phyloP scores from a whole-genome alignment of 768 basidiomycete species.

The Kwoniella bestiolae region DNA sequence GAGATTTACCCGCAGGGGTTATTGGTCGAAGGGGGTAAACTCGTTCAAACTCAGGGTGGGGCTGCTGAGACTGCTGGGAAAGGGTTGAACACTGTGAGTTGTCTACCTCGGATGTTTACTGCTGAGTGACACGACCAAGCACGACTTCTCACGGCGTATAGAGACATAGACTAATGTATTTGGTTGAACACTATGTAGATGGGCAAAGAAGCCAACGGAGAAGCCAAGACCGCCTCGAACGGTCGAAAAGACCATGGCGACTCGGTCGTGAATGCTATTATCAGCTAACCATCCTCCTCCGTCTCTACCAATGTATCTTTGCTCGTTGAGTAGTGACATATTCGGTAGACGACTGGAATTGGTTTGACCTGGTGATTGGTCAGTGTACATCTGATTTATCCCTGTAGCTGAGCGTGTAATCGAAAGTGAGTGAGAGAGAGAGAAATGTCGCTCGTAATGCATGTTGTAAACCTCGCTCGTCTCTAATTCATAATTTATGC shows the following conservation, averaged over 20 bases:
- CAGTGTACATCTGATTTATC: neutral
- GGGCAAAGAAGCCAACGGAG: conserved; percentile 18
- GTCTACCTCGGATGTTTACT: too few relatives aligned
- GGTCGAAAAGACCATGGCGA: conserved; percentile 6
- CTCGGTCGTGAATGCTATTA: conserved; percentile 15
- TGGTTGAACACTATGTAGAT: conserved; percentile 1
- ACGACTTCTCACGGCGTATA: neutral
- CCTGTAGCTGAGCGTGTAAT: too few relatives aligned
- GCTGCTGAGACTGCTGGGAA: conserved; percentile 14
- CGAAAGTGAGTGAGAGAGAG: neutral
- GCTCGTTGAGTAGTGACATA: too few relatives aligned
- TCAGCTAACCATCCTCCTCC: too few relatives aligned
- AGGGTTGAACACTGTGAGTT: conserved; percentile 20
- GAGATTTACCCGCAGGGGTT: conserved; percentile 8
- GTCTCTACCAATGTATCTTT: too few relatives aligned
- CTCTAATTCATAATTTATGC: too few relatives aligned
- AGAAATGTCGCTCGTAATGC: conserved; percentile 15
- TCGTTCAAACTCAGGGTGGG: conserved; percentile 18
- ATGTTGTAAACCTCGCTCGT: conserved; percentile 9
- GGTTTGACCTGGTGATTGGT: too few relatives aligned
- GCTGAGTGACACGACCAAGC: neutral
- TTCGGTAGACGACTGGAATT: too few relatives aligned
- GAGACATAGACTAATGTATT: neutral
- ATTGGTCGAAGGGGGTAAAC: conserved; percentile 10
- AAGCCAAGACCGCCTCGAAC: conserved; percentile 11